Conservation (phyloP, 306 rosid genomes). For the Lathyrus aphaca region DNA sequence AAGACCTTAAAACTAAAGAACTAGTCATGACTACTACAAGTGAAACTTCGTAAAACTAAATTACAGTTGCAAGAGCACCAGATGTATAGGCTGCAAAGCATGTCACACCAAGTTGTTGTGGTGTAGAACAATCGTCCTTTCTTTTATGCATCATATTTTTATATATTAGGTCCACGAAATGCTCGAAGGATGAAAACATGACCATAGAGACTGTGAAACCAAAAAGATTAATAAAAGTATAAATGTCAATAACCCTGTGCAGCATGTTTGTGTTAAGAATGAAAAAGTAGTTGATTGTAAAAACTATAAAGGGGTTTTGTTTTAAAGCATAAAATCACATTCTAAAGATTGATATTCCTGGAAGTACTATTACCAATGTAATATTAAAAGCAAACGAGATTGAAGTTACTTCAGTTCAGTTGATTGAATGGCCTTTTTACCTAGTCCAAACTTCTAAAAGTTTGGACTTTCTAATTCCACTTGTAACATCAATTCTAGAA, state of each 20-base stretch:
- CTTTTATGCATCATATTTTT: slow-evolving; percentile 47
- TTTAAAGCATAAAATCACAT: too few relatives aligned
- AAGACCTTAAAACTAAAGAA: too few relatives aligned
- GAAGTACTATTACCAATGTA: too few relatives aligned
- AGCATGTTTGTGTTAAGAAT: too few relatives aligned
- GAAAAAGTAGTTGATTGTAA: too few relatives aligned
- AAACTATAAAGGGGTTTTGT: too few relatives aligned
- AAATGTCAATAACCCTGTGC: too few relatives aligned
- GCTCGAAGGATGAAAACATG: slow-evolving; percentile 79
- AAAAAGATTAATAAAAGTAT: slow-evolving; percentile 23
- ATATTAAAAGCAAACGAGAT: too few relatives aligned
- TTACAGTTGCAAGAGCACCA: slow-evolving; percentile 60
- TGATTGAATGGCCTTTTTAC: too few relatives aligned
- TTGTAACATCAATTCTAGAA: not conserved
- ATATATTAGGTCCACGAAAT: slow-evolving; percentile 66
- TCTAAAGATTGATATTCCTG: too few relatives aligned
- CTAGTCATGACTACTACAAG: slow-evolving; percentile 60
- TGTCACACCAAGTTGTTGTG: slow-evolving; percentile 73
- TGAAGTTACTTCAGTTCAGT: too few relatives aligned
- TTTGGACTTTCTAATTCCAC: slow-evolving; percentile 8
- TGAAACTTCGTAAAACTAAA: too few relatives aligned
- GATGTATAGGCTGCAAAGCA: slow-evolving; percentile 71
- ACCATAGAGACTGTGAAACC: slow-evolving; percentile 58
- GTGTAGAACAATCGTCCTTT: slow-evolving; percentile 66
- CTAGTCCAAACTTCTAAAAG: not conserved